phyloP scores from a whole-genome alignment of 805 yeast genomes.

The Cyberlindnera saturnus region DNA sequence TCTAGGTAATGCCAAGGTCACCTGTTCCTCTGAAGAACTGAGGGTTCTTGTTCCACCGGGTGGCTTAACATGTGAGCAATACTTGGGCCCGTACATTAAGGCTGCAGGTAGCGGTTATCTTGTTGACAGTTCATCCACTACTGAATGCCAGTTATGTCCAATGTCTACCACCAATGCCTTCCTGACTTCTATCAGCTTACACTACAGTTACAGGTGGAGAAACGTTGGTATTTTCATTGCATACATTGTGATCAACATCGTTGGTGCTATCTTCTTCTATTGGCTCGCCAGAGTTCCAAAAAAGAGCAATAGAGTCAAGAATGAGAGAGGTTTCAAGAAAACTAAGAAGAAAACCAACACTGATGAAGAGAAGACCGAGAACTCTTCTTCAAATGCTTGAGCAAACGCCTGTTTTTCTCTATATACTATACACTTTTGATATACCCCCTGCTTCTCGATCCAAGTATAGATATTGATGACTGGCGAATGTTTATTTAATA shows the following conservation, averaged over 20 bases:
- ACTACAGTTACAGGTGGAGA: constrained; percentile 53
- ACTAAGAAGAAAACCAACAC: constrained; percentile 67
- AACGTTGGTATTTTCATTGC: constrained; percentile 52
- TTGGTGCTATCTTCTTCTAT: constrained; percentile 40
- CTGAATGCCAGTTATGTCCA: constrained; percentile 56
- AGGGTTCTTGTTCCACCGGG: constrained; percentile 46
- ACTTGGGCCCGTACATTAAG: constrained; percentile 33
- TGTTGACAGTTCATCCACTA: constrained; percentile 29
- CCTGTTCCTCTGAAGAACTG: constrained; percentile 44
- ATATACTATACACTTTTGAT: too few relatives aligned
- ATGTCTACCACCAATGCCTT: constrained; percentile 51
- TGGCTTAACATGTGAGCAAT: constrained; percentile 54
- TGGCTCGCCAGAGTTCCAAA: constrained; percentile 71
- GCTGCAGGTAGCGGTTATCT: constrained; percentile 24
- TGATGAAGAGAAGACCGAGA: constrained; percentile 44
- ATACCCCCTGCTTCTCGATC: too few relatives aligned
- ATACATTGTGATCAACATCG: constrained; percentile 34
- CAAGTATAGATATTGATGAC: too few relatives aligned
- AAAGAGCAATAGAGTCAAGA: constrained; percentile 29
- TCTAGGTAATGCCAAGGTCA: constrained; percentile 42
- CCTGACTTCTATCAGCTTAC: constrained; percentile 37
- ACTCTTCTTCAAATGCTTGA: too few relatives aligned
- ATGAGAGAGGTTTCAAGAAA: constrained; percentile 36
- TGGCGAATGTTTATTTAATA: too few relatives aligned
- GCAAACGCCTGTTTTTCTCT: too few relatives aligned